These are phyloP conservation scores for Saccharomycopsis selenospora DNA, from an alignment of 805 yeast genomes.

Conservation along the genomic window DNA sequence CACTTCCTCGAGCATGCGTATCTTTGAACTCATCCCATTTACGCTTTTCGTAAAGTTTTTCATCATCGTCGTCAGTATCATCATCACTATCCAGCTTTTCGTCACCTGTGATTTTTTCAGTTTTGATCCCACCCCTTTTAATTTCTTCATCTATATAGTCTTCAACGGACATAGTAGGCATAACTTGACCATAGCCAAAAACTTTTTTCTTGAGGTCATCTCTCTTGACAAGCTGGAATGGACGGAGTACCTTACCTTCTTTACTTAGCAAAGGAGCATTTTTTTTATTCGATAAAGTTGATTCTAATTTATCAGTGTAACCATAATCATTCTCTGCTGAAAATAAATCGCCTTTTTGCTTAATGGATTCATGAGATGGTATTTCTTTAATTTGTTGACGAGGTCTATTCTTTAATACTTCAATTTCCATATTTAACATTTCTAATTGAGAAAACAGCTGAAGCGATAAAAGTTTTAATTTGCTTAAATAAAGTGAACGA, in stretches of 20 bases:
- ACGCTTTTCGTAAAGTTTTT: conserved; percentile 63
- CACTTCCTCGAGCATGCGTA: conserved; percentile 78
- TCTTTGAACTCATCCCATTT: conserved; percentile 94
- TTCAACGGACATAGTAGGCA: conserved; percentile 93
- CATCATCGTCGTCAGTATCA: conserved; percentile 56
- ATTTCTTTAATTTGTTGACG: conserved; percentile 1
- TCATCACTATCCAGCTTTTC: conserved; percentile 35
- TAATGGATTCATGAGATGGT: conserved; percentile 21
- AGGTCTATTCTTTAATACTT: conserved; percentile 48
- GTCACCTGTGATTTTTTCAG: conserved; percentile 28
- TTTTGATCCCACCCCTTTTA: conserved; percentile 72
- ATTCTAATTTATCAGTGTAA: conserved; percentile 61
- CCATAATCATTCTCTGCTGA: conserved; percentile 33
- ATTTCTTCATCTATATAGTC: conserved; percentile 83
- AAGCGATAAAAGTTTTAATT: conserved; percentile 45
- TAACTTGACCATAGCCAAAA: conserved; percentile 82
- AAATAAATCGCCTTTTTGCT: conserved; percentile 22
- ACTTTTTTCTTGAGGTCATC: conserved; percentile 58
- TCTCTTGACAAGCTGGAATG: conserved; percentile 66
- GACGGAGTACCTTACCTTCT: conserved; percentile 73
- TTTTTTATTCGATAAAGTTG: conserved; percentile 22
- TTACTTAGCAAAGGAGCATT: conserved; percentile 51
- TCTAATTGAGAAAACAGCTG: conserved; percentile 52
- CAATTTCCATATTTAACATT: conserved; percentile 54
- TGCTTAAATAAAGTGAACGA: conserved; percentile 48